Conservation (phyloP, 78 protist genomes). For the Emiliania huxleyi region DNA sequence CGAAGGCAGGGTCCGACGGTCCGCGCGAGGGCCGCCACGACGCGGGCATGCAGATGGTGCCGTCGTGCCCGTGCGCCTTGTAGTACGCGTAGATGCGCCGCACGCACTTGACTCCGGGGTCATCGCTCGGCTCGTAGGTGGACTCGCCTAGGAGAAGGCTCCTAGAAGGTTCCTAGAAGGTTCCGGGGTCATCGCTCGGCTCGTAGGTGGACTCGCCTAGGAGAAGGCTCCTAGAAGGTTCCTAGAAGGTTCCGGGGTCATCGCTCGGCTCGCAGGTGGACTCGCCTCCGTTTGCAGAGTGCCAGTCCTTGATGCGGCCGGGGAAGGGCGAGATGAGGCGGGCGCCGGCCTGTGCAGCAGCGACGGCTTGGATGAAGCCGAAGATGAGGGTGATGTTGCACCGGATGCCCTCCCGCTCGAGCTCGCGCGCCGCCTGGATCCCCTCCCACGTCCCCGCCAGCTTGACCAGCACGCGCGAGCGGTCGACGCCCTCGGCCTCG, state of each 20-base stretch:
- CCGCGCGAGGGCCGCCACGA: constrained; percentile 47
- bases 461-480: constrained; percentile 22
- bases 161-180: too few relatives aligned
- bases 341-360: constrained; percentile 32
- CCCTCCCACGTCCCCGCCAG: constrained; percentile 59
- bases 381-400: constrained; percentile 46
- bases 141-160: too few relatives aligned
- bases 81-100: constrained; percentile 19
- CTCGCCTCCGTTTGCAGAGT: background rate
- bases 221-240: too few relatives aligned
- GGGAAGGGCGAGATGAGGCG: constrained; percentile 38
- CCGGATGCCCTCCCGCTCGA: constrained; percentile 44
- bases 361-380: constrained; percentile 37
- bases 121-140: background rate
- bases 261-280: background rate
- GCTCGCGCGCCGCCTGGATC: constrained; percentile 15
- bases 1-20: background rate
- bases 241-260: too few relatives aligned
- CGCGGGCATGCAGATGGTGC: constrained; percentile 52
- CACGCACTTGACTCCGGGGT: constrained; percentile 28
- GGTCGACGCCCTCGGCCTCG: constrained; percentile 30
- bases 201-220: too few relatives aligned
- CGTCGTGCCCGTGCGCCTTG: constrained; percentile 33
- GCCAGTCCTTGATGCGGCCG: constrained; percentile 55
- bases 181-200: too few relatives aligned